These are phyloP conservation scores for Paspalum notatum DNA, from an alignment of 176 grass and related monocot genomes.

Conservation along the genomic window DNA sequence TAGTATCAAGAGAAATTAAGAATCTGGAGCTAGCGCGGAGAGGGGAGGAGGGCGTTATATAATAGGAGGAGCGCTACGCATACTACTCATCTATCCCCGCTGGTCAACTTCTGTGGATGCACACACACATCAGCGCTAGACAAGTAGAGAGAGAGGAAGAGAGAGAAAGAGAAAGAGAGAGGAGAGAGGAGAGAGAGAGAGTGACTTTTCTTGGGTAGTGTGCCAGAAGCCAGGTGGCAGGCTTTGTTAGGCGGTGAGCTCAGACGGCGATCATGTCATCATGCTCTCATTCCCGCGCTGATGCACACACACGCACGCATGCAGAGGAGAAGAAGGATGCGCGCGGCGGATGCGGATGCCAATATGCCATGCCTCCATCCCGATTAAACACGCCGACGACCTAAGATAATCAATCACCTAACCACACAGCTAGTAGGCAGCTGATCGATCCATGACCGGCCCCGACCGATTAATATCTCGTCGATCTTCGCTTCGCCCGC, in stretches of 20 bases:
- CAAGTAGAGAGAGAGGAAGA: neutral
- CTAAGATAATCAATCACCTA: conserved; percentile 42
- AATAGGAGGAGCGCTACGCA: conserved; percentile 30
- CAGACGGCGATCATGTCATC: conserved; percentile 19
- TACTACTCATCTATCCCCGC: neutral
- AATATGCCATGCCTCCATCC: too few species aligned
- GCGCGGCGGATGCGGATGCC: too few species aligned
- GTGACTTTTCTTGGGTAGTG: conserved; percentile 50
- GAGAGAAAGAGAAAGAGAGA: neutral
- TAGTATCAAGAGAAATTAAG: conserved; percentile 38
- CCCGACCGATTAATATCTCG: conserved; percentile 31
- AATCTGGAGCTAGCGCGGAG: conserved; percentile 7
- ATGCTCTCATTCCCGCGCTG: conserved; percentile 9
- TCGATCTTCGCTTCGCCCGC: conserved; percentile 1
- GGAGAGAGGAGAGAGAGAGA: neutral
- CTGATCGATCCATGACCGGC: neutral
- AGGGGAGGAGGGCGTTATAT: conserved; percentile 40
- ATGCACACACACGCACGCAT: neutral
- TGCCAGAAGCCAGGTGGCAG: conserved; percentile 50
- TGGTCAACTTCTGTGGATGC: conserved; percentile 54
- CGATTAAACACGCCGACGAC: neutral
- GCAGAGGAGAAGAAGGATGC: neutral
- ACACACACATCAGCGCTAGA: too few species aligned
- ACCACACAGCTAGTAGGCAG: neutral
- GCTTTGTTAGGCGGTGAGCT: conserved; percentile 14